Percentiles rank a stretch among this genome's conserved stretches.
Evolutionary conservation across 2,329 filamentous ascomycete genomes (phyloP).

Genomic region (Shiraia bambusicola): DNA sequence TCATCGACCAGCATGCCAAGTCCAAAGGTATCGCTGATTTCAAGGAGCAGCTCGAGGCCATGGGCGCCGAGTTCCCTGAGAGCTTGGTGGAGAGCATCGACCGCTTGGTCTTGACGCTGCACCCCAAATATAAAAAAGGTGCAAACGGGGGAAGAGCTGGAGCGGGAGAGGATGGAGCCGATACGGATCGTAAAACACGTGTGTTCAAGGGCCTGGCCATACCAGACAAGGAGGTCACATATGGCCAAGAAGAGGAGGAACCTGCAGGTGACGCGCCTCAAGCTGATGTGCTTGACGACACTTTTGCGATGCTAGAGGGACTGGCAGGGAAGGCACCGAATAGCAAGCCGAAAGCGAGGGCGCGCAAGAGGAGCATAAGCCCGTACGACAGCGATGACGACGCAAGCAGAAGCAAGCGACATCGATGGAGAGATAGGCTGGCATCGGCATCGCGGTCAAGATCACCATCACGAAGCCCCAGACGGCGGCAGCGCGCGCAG

Average conservation of each 20-base stretch:
- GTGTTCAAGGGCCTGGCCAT: constrained; percentile 90
- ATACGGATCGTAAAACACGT: constrained; percentile 71
- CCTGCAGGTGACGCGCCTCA: constrained; percentile 43
- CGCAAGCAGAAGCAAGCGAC: constrained; percentile 47
- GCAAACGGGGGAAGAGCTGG: constrained; percentile 39
- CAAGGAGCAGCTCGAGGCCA: constrained; percentile 69
- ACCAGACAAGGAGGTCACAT: constrained; percentile 69
- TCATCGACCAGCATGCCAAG: constrained; percentile 86
- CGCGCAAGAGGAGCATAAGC: constrained; percentile 62
- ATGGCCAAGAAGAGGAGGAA: constrained; percentile 52
- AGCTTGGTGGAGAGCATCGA: constrained; percentile 91
- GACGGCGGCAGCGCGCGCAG: constrained; percentile 38
- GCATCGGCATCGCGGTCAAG: constrained; percentile 45
- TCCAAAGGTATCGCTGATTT: constrained; percentile 71
- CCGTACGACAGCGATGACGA: constrained; percentile 51
- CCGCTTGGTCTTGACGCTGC: constrained; percentile 82
- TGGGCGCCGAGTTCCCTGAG: constrained; percentile 80
- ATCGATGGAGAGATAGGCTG: constrained; percentile 50
- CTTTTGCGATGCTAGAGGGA: constrained; percentile 85
- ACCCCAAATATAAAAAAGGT: constrained; percentile 75
- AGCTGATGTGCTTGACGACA: constrained; percentile 81
- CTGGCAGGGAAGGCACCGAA: constrained; percentile 58
- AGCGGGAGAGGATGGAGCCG: constrained; percentile 53
- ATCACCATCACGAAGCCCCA: constrained; percentile 56
- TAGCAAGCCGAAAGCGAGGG: constrained; percentile 48